phyloP scores from a whole-genome alignment of 1,139 yeast species.

The Suhomyces guaymorum region DNA sequence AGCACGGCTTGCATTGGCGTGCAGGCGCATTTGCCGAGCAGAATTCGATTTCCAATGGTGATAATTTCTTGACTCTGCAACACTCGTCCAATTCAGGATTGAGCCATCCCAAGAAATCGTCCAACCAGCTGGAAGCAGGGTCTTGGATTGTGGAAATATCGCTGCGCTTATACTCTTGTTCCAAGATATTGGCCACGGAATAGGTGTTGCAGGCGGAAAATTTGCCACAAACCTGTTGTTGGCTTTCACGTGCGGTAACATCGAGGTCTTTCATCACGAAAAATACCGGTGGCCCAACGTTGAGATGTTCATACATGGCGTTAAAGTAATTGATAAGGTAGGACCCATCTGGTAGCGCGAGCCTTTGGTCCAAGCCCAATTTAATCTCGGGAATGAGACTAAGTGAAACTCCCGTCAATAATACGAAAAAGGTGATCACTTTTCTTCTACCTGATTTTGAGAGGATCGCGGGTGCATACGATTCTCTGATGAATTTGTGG shows the following conservation, averaged over 20 bases:
- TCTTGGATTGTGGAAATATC: conserved; percentile 67
- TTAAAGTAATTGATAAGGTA: conserved; percentile 78
- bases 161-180: conserved; percentile 76
- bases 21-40: conserved; percentile 72
- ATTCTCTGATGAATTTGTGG: conserved; percentile 23
- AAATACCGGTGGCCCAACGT: conserved; percentile 90
- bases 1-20: conserved; percentile 74
- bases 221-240: conserved; percentile 80
- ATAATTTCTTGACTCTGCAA: conserved; percentile 61
- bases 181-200: conserved; percentile 80
- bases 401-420: conserved; percentile 68
- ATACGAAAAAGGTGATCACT: conserved; percentile 54
- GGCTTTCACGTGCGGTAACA: conserved; percentile 59
- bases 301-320: conserved; percentile 69
- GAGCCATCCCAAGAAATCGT: conserved; percentile 83
- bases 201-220: conserved; percentile 79
- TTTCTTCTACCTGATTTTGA: conserved; percentile 46
- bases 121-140: conserved; percentile 91
- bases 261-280: conserved; percentile 72
- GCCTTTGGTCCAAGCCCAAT: conserved; percentile 84
- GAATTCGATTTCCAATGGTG: conserved; percentile 36
- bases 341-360: conserved; percentile 83
- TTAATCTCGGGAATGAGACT: conserved; percentile 66
- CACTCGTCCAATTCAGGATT: conserved; percentile 87
- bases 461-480: conserved; percentile 61